Percentiles rank a stretch among this genome's conserved stretches.
These are phyloP conservation scores for Podila epicladia DNA, from an alignment of 192 early-diverging fungal species.

Conservation along the genomic window DNA sequence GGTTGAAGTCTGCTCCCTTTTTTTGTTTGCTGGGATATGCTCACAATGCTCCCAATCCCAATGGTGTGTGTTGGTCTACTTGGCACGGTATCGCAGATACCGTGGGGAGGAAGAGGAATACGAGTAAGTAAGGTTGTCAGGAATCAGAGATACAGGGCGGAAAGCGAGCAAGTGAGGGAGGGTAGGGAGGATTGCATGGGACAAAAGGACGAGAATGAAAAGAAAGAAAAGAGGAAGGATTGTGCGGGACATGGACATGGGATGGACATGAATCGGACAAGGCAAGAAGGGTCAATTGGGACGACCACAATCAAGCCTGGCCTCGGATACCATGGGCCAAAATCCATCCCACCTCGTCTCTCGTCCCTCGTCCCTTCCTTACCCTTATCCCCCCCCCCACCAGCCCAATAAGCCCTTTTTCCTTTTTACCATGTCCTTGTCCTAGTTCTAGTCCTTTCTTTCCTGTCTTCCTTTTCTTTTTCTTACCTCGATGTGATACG, in stretches of 20 bases:
- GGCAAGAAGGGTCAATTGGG: too few relatives aligned
- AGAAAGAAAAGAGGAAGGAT: not conserved
- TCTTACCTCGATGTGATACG: not conserved
- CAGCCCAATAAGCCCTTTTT: too few relatives aligned
- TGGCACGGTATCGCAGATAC: not conserved
- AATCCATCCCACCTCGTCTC: too few relatives aligned
- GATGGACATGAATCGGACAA: too few relatives aligned
- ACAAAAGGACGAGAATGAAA: not conserved
- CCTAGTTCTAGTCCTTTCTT: not conserved
- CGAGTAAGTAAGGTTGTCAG: not conserved
- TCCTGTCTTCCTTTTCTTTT: not conserved
- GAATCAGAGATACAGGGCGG: not conserved
- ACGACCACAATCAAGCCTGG: too few relatives aligned
- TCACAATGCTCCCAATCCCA: constrained; percentile 5
- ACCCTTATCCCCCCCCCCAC: too few relatives aligned
- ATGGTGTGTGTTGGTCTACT: not conserved
- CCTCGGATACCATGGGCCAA: too few relatives aligned
- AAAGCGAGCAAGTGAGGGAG: not conserved
- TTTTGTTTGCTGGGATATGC: not conserved
- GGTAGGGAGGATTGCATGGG: not conserved
- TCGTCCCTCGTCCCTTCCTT: too few relatives aligned
- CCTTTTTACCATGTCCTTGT: too few relatives aligned
- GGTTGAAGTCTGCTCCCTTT: not conserved
- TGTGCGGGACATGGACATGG: too few relatives aligned
- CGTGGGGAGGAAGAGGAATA: not conserved